Evolutionary conservation across 768 basidiomycete genomes (phyloP), one percentile per base, ranked within the genome.

Genomic region (Mycena pura): DNA sequence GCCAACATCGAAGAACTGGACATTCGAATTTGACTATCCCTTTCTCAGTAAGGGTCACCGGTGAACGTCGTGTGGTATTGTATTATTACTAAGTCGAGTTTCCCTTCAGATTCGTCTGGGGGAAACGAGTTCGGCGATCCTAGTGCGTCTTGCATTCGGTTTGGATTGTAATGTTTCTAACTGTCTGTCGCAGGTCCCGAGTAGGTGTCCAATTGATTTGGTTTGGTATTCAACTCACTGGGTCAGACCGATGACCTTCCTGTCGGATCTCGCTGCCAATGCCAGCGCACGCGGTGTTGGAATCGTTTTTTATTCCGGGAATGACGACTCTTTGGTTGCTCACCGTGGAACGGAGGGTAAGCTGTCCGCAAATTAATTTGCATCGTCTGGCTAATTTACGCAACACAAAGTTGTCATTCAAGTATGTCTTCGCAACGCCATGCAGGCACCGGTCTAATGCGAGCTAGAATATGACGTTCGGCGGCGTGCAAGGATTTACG

Each of bases 1-100:
- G 2, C 89, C 90, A 4, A 83, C 79, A 6, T 89, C 82, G 68
- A 80, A 80, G 64, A 68, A 83, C 53, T 84, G 82, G 82, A 68
- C n/a, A 3, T 22, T 34, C 40, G 5, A 2, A 59, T 19, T 52
- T 70, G 57, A 58, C 52, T 43, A 78, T 77, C 68, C 56, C 68
- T 21, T 81, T 73, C 59, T 73, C 76, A 41, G n/a, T n/a, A n/a
- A n/a, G n/a, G n/a, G n/a, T n/a, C n/a, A n/a, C n/a, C n/a, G n/a
- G n/a, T 79, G 48, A 7, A 29, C 15, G 4, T 14, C 14, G 8
- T 32, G 27, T 36, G 10, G 15, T 43, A n/a, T 43, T 21, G 22
- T 15, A 15, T 11, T 31, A 10, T 1, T 58, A 19, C 22, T 50
- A 36, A 19, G 7, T 15, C 11, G 31, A 2, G 31, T 24, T 19